These are phyloP conservation scores for Trypanosoma congolense DNA, from an alignment of 208 protist species.

Conservation along the genomic window DNA sequence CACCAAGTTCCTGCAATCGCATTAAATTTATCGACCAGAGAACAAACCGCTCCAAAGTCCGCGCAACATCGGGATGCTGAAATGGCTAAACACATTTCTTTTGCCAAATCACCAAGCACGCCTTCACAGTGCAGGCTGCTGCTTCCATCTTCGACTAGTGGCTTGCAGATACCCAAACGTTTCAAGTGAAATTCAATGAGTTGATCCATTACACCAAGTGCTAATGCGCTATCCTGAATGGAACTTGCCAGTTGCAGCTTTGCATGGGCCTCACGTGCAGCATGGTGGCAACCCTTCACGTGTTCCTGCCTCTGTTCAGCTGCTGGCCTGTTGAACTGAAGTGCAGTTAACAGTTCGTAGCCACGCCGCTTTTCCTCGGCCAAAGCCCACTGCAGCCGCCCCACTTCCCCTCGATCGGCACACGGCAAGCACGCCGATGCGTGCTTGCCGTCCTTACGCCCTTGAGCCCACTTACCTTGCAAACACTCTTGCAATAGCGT, in stretches of 20 bases:
- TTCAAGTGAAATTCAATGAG: slow-evolving; percentile 2
- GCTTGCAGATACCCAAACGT: not conserved
- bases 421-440: not conserved
- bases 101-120: slow-evolving; percentile 1
- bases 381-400: slow-evolving; percentile 11
- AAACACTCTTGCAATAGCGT: not conserved
- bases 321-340: not conserved
- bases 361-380: slow-evolving; percentile 10
- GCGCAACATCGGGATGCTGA: slow-evolving; percentile 7
- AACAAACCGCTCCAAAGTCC: slow-evolving; percentile 9
- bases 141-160: not conserved
- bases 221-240: slow-evolving; percentile 8
- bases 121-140: not conserved
- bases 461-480: not conserved
- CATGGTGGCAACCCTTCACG: not conserved
- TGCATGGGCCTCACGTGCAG: slow-evolving; percentile 5
- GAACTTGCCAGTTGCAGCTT: slow-evolving; percentile 8
- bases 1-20: not conserved
- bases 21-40: slow-evolving; percentile 13
- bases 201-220: not conserved
- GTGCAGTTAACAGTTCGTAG: slow-evolving; percentile 10
- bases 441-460: no score
- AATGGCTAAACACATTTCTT: slow-evolving; percentile 11
- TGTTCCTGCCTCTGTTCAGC: not conserved
- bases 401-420: slow-evolving; percentile 9